Base-by-base conservation (phyloP, 2,329 filamentous ascomycete species). In the Albophoma yamanashiensis region DNA sequence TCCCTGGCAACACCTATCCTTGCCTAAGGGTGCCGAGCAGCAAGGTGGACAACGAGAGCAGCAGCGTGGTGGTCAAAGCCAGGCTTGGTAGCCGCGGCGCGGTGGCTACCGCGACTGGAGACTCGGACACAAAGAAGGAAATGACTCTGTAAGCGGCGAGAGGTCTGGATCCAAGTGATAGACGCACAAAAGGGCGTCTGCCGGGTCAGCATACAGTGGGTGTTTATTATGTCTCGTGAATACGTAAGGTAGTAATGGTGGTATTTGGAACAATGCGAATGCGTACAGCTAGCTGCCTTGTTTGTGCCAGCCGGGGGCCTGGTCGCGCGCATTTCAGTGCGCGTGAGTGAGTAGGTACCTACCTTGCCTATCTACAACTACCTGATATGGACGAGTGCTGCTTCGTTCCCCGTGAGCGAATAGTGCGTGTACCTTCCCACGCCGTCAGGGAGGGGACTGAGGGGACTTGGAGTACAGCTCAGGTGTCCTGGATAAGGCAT, bases 131-230 rank as follows among this genome's bases (percentile, higher is more conserved):
- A 34, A 20, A 17, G 27, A 14, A n/a, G 47, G 4, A 14, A 36
- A 45, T 47, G 39, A 42, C 43, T 59, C 25, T 55, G 27, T 27
- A 55, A 31, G 45, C 22, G 55, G 47, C 38, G 39, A 60, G 58
- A 36, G 60, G 56, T 58, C 57, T 62, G 62, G 42, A 57, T 63
- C 59, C 56, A 55, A 59, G 45, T 61, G 55, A 62, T 62, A 63
- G 61, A 63, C 59, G 56, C 55, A 57, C 59, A 60, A 62, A 61
- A 59, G 17, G 58, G 58, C 59, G 55, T 61, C 56, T 36, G 55
- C 57, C 27, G 47, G 57, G 57, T 52, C 47, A 50, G 57, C 53
- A 61, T 56, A 60, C 58, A 27, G 27, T 45, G 22, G 40, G 11
- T 36, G 31, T 47, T 12, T 36, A 34, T 34, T 57, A 20, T 40